These are phyloP conservation scores for Cladosporium oxysporum DNA, from an alignment of 2,329 filamentous ascomycete genomes.

Conservation along the genomic window DNA sequence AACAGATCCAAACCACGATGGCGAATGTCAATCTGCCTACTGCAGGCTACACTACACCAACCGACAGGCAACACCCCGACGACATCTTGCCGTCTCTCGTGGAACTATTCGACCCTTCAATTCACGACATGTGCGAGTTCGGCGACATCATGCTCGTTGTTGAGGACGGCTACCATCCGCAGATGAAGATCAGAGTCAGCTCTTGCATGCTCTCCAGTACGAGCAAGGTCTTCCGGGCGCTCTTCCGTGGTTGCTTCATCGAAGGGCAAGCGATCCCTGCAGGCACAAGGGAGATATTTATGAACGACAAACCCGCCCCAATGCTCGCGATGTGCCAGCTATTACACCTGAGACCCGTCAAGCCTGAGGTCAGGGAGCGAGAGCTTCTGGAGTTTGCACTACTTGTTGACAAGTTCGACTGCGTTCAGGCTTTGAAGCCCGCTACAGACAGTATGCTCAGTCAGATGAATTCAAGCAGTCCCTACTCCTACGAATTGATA, in stretches of 20 bases:
- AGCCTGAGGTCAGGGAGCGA: neutral
- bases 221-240: slow-evolving; percentile 22
- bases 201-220: slow-evolving; percentile 25
- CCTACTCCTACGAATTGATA: neutral
- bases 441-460: neutral
- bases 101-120: slow-evolving; percentile 20
- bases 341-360: slow-evolving; percentile 17
- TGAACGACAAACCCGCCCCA: slow-evolving; percentile 19
- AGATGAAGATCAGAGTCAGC: slow-evolving; percentile 23
- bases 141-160: slow-evolving; percentile 25
- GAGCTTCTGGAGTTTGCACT: slow-evolving; percentile 19
- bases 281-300: slow-evolving; percentile 18
- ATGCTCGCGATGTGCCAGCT: slow-evolving; percentile 20
- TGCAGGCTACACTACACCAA: neutral
- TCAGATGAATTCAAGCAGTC: neutral
- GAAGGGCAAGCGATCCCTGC: slow-evolving; percentile 20
- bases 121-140: slow-evolving; percentile 24
- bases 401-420: slow-evolving; percentile 25
- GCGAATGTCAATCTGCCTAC: neutral
- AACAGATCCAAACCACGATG: neutral
- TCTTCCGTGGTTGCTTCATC: slow-evolving; percentile 24
- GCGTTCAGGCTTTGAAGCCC: neutral
- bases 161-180: slow-evolving; percentile 23
- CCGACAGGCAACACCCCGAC: neutral
- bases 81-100: slow-evolving; percentile 11